Base-by-base conservation (phyloP, 1,139 yeast species). In the Pichia sp. region DNA sequence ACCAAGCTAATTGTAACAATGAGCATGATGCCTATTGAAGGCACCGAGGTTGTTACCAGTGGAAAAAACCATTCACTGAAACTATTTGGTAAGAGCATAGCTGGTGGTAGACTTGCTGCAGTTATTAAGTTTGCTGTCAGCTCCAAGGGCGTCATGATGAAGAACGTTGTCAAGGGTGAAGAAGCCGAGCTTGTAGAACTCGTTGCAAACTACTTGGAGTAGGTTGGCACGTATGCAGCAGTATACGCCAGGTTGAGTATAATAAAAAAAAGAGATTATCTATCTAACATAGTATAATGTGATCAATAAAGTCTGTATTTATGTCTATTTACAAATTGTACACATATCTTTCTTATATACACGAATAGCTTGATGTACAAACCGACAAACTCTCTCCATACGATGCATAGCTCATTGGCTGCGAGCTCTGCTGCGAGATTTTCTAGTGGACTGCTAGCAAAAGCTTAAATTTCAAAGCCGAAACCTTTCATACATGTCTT, bases 401-500 rank as follows among this genome's bases (percentile, higher is more conserved):
- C 2, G 6, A 11, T 13, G 11, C 34, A 31, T 8, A 5, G 34
- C 34, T 31, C 34, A 31, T 31, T 3, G 11, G 34, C 11, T 31
- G 23, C 23, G 23, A 3, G 23, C 23, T 3, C 23, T 19, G 23
- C 11, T 34, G 40, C 40, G n/a, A 34, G 11, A 34, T 41, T 41
- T 41, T 41, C 19, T 10, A 41, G 45, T 34, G 11, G n/a, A n/a
- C n/a, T 34, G 40, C n/a, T 19, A 19, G 23, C 34, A 31, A 4
- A 31, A 3, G 16, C 71, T 45, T 61, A 63, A 53, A 79, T 72
- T 40, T 73, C 80, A 70, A 92, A 93, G 0, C 98, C 98, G 68
- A 73, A 92, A 40, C 96, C 90, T 70, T 85, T 85, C 99, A 93
- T 93, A 73, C 99, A 93, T 43, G 68, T 67, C 72, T 89, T 90